Evolutionary conservation across 2,329 filamentous ascomycete genomes (phyloP), one percentile per base, ranked within the genome.

Genomic region (Helminthosporium solani): DNA sequence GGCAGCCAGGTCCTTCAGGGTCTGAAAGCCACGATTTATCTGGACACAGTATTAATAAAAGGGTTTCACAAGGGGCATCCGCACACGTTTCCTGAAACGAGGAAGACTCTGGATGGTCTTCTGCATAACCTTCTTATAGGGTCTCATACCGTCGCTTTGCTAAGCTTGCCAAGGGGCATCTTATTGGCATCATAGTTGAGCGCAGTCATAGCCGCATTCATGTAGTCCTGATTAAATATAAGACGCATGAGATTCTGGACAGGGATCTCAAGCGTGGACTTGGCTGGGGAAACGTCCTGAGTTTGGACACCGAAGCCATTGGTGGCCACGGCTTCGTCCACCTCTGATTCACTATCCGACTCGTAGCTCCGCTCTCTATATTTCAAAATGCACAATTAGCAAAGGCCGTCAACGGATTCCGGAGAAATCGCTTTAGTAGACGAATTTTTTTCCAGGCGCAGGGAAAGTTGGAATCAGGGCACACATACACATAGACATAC

Each of bases 141-240:
- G n/a, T n/a, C n/a, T 5, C 23, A 9, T 25, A 25, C 23, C 16
- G 88, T 94, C 11, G 79, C 73, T 60, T 91, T 90, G 75, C 87
- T 89, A 19, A 95, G 78, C 64, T 94, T 95, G 3, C 90, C 90
- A 1, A 95, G 75, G 0, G 90, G 90, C 33, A 95, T 74, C 67
- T 95, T 95, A 53, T 86, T 77, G 8, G 80, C 76, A 56, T 90
- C 85, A 56, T 90, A 90, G 54, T 87, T 87, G 54, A 89, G 74
- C 1, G 79, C 75, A 1, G 70, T 66, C 83, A 89, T 87, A 28
- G 82, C 80, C 7, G 78, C 78, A 18, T 81, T 75, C 67, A 95
- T 90, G 63, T 85, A 85, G 18, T 84, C 66, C 46, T 82, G 78
- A 66, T 95, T 91, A 76, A 95, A 95, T 49, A 96, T 95, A 53